Conservation (phyloP, 2,329 filamentous ascomycete genomes). For the Aspergillus tamarii region DNA sequence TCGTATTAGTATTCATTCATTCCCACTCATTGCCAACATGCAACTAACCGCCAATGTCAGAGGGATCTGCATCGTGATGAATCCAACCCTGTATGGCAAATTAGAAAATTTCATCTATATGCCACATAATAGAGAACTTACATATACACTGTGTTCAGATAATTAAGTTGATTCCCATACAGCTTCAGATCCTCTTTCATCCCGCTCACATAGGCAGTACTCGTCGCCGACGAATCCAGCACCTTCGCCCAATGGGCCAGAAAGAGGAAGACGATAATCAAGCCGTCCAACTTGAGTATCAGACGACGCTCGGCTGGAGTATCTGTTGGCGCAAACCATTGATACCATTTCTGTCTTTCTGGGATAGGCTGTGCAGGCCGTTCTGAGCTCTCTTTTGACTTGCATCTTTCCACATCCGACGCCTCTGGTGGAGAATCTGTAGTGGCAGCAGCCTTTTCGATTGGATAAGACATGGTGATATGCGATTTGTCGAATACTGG, state of each 20-base stretch:
- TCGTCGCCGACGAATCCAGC: slow-evolving; percentile 20
- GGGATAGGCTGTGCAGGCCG: background rate
- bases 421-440: background rate
- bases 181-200: slow-evolving; percentile 27
- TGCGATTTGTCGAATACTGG: background rate
- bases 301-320: slow-evolving; percentile 3
- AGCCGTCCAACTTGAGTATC: slow-evolving; percentile 4
- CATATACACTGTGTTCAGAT: slow-evolving; percentile 22
- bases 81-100: background rate
- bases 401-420: background rate
- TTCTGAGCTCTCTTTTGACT: background rate
- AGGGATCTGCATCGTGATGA: slow-evolving; percentile 8
- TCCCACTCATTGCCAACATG: background rate
- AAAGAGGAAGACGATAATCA: slow-evolving; percentile 9
- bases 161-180: slow-evolving; percentile 28
- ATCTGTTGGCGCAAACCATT: slow-evolving; percentile 8
- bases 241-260: slow-evolving; percentile 10
- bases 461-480: background rate
- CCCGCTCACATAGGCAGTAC: slow-evolving; percentile 27
- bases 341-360: slow-evolving; percentile 8
- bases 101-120: background rate
- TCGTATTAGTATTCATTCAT: background rate
- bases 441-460: background rate
- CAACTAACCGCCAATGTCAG: slow-evolving; percentile 3
- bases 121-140: background rate